Evolutionary conservation across 2,329 filamentous ascomycete genomes (phyloP).

Genomic region (Trichoderma asperellum): DNA sequence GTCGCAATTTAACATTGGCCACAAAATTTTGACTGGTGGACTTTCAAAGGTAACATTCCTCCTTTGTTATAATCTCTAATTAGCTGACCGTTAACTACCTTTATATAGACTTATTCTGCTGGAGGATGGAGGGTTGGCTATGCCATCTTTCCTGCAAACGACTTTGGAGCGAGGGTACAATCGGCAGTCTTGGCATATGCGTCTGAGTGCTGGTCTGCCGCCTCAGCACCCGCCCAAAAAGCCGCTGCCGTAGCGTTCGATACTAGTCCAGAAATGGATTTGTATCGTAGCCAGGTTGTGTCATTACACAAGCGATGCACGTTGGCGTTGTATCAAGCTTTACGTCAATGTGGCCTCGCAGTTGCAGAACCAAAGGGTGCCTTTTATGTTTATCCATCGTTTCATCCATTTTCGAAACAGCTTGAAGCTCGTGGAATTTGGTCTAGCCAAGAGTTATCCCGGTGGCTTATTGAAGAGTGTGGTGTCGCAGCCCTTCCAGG

Average conservation of each 20-base stretch:
- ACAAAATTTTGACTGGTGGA: neutral
- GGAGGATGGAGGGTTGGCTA: neutral
- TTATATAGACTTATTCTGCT: neutral
- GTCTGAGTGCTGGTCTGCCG: conserved; percentile 11
- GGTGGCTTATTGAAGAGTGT: neutral
- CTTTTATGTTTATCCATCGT: neutral
- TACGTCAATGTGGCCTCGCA: neutral
- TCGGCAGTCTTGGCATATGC: neutral
- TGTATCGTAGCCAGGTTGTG: neutral
- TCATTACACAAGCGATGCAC: neutral
- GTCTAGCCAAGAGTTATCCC: neutral
- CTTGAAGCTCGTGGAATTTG: neutral
- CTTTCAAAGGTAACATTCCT: neutral
- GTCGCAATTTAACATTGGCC: neutral
- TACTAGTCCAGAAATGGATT: neutral
- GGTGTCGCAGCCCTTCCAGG: neutral
- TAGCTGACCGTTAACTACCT: neutral
- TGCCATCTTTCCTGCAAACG: neutral
- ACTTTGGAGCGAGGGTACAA: neutral
- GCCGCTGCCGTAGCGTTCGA: neutral
- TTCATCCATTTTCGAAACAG: neutral
- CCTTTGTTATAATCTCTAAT: neutral
- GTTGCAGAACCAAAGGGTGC: neutral
- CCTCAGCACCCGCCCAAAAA: neutral
- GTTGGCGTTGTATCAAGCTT: neutral